Evolutionary conservation across 257 asterid genomes (phyloP).

Genomic region (Solanum habrochaites): DNA sequence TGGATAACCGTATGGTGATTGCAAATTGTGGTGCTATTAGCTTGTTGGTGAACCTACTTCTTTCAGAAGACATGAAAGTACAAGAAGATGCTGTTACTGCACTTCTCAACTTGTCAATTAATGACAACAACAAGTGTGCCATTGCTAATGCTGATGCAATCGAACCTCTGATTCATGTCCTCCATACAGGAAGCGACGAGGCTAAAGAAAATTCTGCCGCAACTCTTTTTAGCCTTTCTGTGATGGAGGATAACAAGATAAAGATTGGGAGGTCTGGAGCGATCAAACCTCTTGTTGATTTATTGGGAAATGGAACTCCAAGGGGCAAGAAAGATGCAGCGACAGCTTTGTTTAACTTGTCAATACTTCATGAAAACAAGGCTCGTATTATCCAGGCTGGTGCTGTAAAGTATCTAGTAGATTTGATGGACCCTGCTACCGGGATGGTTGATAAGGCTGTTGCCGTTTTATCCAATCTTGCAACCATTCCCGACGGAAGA

Average conservation of each 20-base stretch:
- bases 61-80: constrained; percentile 31
- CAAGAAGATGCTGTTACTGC: constrained; percentile 83
- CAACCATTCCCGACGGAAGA: constrained; percentile 70
- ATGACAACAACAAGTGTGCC: constrained; percentile 63
- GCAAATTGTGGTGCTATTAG: constrained; percentile 53
- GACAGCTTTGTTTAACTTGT: constrained; percentile 59
- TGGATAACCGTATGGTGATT: constrained; percentile 63
- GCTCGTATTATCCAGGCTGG: constrained; percentile 75
- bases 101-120: constrained; percentile 71
- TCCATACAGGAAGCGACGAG: constrained; percentile 64
- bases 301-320: constrained; percentile 77
- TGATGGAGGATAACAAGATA: constrained; percentile 56
- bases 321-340: constrained; percentile 76
- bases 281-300: constrained; percentile 67
- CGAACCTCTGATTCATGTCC: constrained; percentile 73
- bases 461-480: constrained; percentile 70
- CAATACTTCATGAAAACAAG: constrained; percentile 58
- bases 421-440: constrained; percentile 80
- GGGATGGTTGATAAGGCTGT: constrained; percentile 96
- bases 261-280: constrained; percentile 80
- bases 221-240: constrained; percentile 80
- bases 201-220: constrained; percentile 90
- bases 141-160: constrained; percentile 75
- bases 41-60: constrained; percentile 51
- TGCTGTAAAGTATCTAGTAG: constrained; percentile 72